Evolutionary conservation across 2,329 filamentous ascomycete genomes (phyloP).

Genomic region (Paecilomyces dactylethromorphus): DNA sequence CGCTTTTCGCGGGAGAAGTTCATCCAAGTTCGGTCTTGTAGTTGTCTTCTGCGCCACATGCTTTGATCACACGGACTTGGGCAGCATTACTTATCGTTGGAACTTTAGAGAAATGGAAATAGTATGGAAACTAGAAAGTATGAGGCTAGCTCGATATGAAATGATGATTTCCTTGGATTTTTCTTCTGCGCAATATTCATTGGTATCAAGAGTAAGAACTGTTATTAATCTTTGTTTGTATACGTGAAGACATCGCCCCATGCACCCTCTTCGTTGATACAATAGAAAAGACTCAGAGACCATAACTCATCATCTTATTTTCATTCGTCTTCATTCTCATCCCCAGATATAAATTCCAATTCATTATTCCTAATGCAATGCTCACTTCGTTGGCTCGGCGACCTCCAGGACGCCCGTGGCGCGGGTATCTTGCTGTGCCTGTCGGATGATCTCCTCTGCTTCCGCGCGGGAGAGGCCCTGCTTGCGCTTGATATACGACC

Average conservation of each 20-base stretch:
- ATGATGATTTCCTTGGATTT: too few species aligned
- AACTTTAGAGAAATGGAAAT: neutral
- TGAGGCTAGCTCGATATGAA: too few species aligned
- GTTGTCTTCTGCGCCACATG: neutral
- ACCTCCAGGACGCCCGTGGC: neutral
- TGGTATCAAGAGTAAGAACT: neutral
- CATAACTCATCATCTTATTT: neutral
- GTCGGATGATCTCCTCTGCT: constrained; percentile 9
- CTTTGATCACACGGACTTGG: neutral
- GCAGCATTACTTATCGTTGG: neutral
- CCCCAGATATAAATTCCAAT: neutral
- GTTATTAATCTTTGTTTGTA: neutral
- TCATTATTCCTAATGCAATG: neutral
- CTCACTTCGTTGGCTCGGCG: neutral
- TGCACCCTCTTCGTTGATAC: neutral
- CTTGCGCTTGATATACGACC: constrained; percentile 12
- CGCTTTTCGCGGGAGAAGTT: neutral
- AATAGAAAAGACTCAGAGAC: neutral
- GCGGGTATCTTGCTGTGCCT: neutral
- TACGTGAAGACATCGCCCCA: too few species aligned
- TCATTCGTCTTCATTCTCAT: neutral
- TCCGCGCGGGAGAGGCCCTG: constrained; percentile 6
- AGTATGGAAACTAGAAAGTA: neutral
- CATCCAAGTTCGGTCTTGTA: neutral
- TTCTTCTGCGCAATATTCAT: neutral